Percentiles rank a stretch among this genome's conserved stretches.
These are phyloP conservation scores for Ustilago sp. DNA, from an alignment of 1,284 basidiomycete species.

Conservation along the genomic window DNA sequence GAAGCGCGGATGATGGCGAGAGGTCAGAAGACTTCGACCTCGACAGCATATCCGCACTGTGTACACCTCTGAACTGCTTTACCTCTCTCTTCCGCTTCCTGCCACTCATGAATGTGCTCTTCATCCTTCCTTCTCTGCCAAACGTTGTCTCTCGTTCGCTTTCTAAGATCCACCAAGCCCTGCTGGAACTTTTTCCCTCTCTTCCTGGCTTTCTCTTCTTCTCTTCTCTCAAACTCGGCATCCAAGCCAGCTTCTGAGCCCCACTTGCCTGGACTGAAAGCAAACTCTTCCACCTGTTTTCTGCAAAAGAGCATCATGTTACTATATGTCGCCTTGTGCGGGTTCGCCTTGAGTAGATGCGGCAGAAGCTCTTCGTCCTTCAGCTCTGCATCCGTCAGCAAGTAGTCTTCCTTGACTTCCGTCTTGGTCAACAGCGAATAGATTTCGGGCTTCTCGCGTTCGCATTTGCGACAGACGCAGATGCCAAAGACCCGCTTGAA, in stretches of 20 bases:
- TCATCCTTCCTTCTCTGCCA: slow-evolving; percentile 63
- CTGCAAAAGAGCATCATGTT: slow-evolving; percentile 99
- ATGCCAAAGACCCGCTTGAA: slow-evolving; percentile 71
- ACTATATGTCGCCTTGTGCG: slow-evolving; percentile 93
- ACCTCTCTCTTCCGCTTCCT: slow-evolving; percentile 38
- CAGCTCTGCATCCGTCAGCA: slow-evolving; percentile 93
- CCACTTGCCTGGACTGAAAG: slow-evolving; percentile 90
- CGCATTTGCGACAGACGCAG: slow-evolving; percentile 87
- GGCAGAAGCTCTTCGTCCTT: slow-evolving; percentile 91
- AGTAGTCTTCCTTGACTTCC: slow-evolving; percentile 85
- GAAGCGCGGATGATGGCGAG: too few species aligned
- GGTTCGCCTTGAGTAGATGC: slow-evolving; percentile 94
- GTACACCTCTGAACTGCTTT: slow-evolving; percentile 51
- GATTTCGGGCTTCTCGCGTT: slow-evolving; percentile 79
- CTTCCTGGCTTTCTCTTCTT: slow-evolving; percentile 86
- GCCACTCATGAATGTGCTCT: slow-evolving; percentile 64
- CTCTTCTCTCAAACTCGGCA: slow-evolving; percentile 83
- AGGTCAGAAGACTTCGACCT: slow-evolving; percentile 56
- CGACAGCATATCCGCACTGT: slow-evolving; percentile 55
- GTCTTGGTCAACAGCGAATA: slow-evolving; percentile 98
- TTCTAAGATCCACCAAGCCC: slow-evolving; percentile 59
- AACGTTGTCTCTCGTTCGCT: slow-evolving; percentile 61
- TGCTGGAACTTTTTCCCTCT: slow-evolving; percentile 81
- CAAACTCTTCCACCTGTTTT: slow-evolving; percentile 93
- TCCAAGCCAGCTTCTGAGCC: slow-evolving; percentile 91